Percentiles rank a stretch among this genome's conserved stretches.
These are phyloP conservation scores for Violaceomyces palustris DNA, from an alignment of 1,284 basidiomycete species.

Conservation along the genomic window DNA sequence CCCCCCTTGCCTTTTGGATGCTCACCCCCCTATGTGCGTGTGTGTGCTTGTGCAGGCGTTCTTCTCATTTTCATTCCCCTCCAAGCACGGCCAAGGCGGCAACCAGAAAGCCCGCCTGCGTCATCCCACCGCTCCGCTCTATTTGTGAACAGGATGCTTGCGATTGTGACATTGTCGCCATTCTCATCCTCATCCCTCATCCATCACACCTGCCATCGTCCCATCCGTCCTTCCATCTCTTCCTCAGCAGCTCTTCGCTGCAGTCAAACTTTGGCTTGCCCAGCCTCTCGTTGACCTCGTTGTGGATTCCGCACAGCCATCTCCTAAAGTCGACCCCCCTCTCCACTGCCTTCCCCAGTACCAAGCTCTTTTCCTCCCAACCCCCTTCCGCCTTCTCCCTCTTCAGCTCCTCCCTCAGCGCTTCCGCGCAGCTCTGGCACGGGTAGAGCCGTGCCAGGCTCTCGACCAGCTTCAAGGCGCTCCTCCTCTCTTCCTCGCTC, in stretches of 20 bases:
- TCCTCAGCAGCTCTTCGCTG: constrained; percentile 24
- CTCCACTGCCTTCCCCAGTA: constrained; percentile 9
- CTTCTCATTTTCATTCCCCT: too few species aligned
- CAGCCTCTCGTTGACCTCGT: constrained; percentile 47
- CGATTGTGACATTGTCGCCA: not conserved
- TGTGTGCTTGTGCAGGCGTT: too few species aligned
- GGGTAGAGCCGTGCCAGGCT: constrained; percentile 45
- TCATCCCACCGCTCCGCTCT: too few species aligned
- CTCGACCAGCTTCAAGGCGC: constrained; percentile 39
- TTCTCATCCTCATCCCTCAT: too few species aligned
- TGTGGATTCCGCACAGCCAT: constrained; percentile 50
- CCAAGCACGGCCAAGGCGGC: too few species aligned
- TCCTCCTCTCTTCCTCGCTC: constrained; percentile 22
- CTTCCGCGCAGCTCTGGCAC: constrained; percentile 42
- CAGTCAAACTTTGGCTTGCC: constrained; percentile 45
- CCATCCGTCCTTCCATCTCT: constrained; percentile 46
- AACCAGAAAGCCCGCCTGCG: too few species aligned
- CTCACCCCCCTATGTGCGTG: too few species aligned
- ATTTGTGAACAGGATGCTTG: not conserved
- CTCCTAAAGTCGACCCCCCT: constrained; percentile 25
- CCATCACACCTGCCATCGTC: constrained; percentile 41
- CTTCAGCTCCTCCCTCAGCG: constrained; percentile 33
- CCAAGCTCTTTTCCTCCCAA: constrained; percentile 21
- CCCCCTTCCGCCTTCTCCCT: constrained; percentile 19
- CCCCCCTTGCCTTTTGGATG: too few species aligned